phyloP scores from a whole-genome alignment of 164 flowering plant genomes.

The Sextonia rubra region DNA sequence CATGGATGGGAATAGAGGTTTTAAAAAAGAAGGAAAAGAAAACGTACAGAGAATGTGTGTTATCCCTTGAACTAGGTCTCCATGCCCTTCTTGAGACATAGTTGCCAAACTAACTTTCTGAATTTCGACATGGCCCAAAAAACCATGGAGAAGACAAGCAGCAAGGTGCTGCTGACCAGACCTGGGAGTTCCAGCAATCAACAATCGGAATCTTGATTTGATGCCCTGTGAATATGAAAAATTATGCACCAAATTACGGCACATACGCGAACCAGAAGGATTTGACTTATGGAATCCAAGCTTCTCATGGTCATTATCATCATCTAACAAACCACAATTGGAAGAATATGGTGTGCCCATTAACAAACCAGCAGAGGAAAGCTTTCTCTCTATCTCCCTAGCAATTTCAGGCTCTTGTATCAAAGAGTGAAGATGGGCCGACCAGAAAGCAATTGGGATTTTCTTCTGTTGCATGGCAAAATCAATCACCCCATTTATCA shows the following conservation, averaged over 20 bases:
- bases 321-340: conserved; percentile 27
- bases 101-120: conserved; percentile 87
- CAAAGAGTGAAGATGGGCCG: conserved; percentile 43
- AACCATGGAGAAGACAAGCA: conserved; percentile 80
- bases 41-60: conserved; percentile 66
- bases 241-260: conserved; percentile 24
- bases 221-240: conserved; percentile 25
- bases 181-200: conserved; percentile 73
- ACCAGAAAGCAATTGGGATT: conserved; percentile 51
- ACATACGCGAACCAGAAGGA: conserved; percentile 9
- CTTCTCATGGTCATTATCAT: conserved; percentile 19
- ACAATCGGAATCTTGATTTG: conserved; percentile 56
- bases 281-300: conserved; percentile 19
- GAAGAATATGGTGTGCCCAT: conserved; percentile 23
- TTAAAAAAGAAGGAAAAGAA: neutral
- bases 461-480: conserved; percentile 50
- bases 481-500: conserved; percentile 42
- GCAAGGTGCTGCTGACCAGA: conserved; percentile 91
- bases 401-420: conserved; percentile 50
- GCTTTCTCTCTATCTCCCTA: conserved; percentile 47
- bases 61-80: conserved; percentile 71
- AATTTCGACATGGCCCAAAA: conserved; percentile 64
- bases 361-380: conserved; percentile 42
- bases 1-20: neutral
- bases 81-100: conserved; percentile 83